Base-by-base conservation (phyloP, 495 filamentous ascomycete genomes). In the Penicillium angulare region DNA sequence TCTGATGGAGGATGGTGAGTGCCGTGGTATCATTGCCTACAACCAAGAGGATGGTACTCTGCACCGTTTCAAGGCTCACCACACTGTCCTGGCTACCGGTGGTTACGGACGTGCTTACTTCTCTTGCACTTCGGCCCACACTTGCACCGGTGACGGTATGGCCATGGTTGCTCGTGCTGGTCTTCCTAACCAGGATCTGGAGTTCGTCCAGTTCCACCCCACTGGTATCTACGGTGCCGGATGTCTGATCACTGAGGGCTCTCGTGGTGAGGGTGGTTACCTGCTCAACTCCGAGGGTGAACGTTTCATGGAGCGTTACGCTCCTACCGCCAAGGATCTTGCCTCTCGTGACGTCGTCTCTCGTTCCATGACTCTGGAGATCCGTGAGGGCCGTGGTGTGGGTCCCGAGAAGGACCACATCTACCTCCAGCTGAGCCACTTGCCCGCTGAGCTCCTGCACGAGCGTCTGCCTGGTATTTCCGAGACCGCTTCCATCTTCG, bases 171-270 rank as follows among this genome's bases (percentile, higher is more conserved):
- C 93, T 56, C 90, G 93, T 72, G 93, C 93, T 49, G 93, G 93
- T 67, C 87, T 98, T 27, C 93, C 93, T 47, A 95, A 96, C 79
- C 93, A 98, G 77, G 93, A 98, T 82, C 81, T 98, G 63, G 93
- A 98, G 74, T 98, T 98, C 76, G 93, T 98, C 57, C 93, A 98
- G 78, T 98, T 98, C 84, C 93, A 98, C 74, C 93, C 93, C 20
- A 96, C 93, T 46, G 93, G 93, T 77, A 98, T 98, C 76, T 98
- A 98, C 73, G 93, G 93, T 69, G 93, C 93, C 56, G 93, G 93
- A 57, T 96, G 92, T 74, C 74, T 98, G 80, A 98, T 98, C 66
- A 98, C 93, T 33, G 92, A 98, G 76, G 93, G 93, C 59, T 90
- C 93, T 59, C 89, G 93, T 79, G 93, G 93, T 74, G 93, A 98